These are phyloP conservation scores for Cladosporium sp. DNA, from an alignment of 2,329 filamentous ascomycete genomes.

Conservation along the genomic window DNA sequence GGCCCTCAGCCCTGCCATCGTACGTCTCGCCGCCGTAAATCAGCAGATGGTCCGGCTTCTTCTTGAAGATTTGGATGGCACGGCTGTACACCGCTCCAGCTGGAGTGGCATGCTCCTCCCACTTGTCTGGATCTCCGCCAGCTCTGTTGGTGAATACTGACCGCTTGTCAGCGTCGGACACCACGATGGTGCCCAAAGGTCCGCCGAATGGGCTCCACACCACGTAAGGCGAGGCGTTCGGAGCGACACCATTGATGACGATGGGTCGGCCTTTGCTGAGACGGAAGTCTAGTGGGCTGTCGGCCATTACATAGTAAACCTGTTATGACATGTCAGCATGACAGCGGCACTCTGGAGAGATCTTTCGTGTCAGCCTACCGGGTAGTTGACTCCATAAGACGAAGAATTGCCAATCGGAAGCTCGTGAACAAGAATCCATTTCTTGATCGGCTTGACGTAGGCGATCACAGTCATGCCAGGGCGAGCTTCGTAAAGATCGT, in stretches of 20 bases:
- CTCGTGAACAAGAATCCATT: slow-evolving; percentile 13
- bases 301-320: slow-evolving; percentile 49
- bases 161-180: slow-evolving; percentile 21
- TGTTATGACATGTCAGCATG: slow-evolving; percentile 27
- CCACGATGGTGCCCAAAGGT: slow-evolving; percentile 47
- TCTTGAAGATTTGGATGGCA: slow-evolving; percentile 13
- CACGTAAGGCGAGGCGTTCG: slow-evolving; percentile 48
- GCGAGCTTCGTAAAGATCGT: slow-evolving; percentile 58
- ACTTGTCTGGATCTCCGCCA: slow-evolving; percentile 12
- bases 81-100: slow-evolving; percentile 14
- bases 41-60: slow-evolving; percentile 11
- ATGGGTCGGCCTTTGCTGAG: slow-evolving; percentile 35
- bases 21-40: slow-evolving; percentile 11
- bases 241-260: slow-evolving; percentile 42
- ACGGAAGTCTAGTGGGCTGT: slow-evolving; percentile 46
- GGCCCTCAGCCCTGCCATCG: slow-evolving; percentile 3
- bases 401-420: slow-evolving; percentile 11
- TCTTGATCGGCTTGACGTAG: slow-evolving; percentile 13
- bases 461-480: slow-evolving; percentile 64
- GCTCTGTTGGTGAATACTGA: slow-evolving; percentile 10
- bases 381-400: slow-evolving; percentile 7
- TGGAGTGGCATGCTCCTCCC: slow-evolving; percentile 13
- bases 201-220: slow-evolving; percentile 49
- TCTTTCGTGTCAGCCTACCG: neutral
- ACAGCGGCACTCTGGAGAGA: neutral